phyloP scores from a whole-genome alignment of 495 filamentous ascomycete genomes.

The Chaetomium cochliodes region DNA sequence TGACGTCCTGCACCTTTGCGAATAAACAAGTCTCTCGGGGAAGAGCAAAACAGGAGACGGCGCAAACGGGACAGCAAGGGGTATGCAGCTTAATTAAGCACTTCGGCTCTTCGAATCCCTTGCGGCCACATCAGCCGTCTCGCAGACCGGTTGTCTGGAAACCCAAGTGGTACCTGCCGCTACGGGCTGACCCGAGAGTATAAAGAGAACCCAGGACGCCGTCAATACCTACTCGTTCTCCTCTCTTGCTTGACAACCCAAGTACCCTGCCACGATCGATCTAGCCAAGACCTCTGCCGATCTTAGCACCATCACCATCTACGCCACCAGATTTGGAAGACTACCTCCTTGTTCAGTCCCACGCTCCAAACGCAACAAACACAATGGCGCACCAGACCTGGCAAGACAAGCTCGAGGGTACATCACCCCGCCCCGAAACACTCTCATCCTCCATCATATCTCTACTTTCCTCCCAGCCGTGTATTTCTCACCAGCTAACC shows the following conservation, averaged over 20 bases:
- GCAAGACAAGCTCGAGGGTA: slow-evolving; percentile 36
- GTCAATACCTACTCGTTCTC: slow-evolving; percentile 11
- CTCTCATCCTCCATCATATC: background rate
- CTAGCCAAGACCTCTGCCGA: background rate
- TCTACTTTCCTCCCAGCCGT: background rate
- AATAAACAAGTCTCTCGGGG: slow-evolving; percentile 37
- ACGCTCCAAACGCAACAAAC: background rate
- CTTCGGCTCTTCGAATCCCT: slow-evolving; percentile 39
- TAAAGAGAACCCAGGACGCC: slow-evolving; percentile 25
- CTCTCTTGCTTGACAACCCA: slow-evolving; percentile 1
- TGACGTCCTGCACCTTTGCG: slow-evolving; percentile 45
- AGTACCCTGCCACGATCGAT: background rate
- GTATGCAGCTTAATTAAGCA: slow-evolving; percentile 28
- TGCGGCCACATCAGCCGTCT: slow-evolving; percentile 42
- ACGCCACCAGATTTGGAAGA: background rate
- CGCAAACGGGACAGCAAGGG: slow-evolving; percentile 19
- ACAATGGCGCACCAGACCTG: slow-evolving; percentile 30
- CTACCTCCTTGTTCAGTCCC: background rate
- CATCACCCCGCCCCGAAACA: background rate
- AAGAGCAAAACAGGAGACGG: slow-evolving; percentile 17
- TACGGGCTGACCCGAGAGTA: slow-evolving; percentile 10
- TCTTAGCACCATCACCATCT: background rate
- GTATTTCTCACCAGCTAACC: slow-evolving; percentile 6
- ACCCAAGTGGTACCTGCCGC: slow-evolving; percentile 22
- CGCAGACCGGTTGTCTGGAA: slow-evolving; percentile 18